Evolutionary conservation across 2,329 filamentous ascomycete genomes (phyloP).

Genomic region (Pseudocercospora fuligena): DNA sequence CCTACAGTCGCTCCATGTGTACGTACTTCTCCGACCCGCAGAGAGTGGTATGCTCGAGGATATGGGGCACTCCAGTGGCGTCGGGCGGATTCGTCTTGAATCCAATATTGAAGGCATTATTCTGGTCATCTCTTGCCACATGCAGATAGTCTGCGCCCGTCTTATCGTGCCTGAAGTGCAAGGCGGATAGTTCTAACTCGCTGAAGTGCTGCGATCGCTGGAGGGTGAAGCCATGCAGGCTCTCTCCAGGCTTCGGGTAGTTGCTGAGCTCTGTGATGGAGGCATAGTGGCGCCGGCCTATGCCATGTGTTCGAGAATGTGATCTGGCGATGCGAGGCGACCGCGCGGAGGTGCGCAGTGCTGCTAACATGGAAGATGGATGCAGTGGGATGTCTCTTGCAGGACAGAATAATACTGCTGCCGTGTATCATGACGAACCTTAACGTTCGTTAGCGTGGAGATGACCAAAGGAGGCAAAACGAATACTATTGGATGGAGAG

Average conservation of each 20-base stretch:
- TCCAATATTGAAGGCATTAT: constrained; percentile 99
- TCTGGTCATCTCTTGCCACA: constrained; percentile 90
- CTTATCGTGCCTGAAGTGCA: constrained; percentile 91
- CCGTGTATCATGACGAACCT: not conserved
- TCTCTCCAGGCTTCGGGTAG: constrained; percentile 77
- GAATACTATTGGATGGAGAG: not conserved
- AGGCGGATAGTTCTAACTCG: constrained; percentile 87
- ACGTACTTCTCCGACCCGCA: constrained; percentile 89
- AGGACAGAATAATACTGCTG: not conserved
- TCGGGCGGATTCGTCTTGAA: constrained; percentile 99
- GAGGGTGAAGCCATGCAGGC: constrained; percentile 91
- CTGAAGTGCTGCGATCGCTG: constrained; percentile 88
- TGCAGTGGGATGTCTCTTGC: not conserved
- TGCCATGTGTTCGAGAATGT: not conserved
- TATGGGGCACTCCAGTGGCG: constrained; percentile 94
- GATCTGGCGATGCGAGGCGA: constrained; percentile 27
- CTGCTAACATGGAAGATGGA: constrained; percentile 29
- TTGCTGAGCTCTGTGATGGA: constrained; percentile 77
- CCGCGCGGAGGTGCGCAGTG: constrained; percentile 31
- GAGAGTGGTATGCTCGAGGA: constrained; percentile 94
- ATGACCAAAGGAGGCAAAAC: not conserved
- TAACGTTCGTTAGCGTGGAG: not conserved
- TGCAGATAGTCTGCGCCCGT: constrained; percentile 96
- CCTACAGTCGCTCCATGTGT: not conserved
- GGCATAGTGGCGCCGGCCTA: constrained; percentile 47